phyloP scores from a whole-genome alignment of 345 rosid genomes.

The Moricandia arvensis region DNA sequence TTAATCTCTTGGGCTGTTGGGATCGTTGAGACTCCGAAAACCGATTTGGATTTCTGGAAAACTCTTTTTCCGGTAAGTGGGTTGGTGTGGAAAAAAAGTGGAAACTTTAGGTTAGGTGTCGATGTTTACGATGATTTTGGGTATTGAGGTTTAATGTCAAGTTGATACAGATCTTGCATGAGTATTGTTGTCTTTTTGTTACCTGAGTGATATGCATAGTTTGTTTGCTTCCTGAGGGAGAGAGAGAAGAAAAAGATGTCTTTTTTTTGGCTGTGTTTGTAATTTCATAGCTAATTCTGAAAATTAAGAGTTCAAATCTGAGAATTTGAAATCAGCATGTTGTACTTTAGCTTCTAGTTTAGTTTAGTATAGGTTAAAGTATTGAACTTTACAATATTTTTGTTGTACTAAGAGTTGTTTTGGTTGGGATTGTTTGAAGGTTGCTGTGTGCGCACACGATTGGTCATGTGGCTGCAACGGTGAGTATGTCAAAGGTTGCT shows the following conservation, averaged over 20 bases:
- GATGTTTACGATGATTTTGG: conserved; percentile 33
- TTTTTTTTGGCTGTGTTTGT: conserved; percentile 30
- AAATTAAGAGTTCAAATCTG: too few relatives aligned
- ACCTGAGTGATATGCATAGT: conserved; percentile 30
- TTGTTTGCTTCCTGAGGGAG: conserved; percentile 48
- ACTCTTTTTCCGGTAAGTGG: conserved; percentile 82
- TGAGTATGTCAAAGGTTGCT: conserved; percentile 99
- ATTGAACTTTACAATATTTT: neutral
- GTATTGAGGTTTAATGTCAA: conserved; percentile 25
- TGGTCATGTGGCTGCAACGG: conserved; percentile 99
- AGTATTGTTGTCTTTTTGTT: conserved; percentile 35
- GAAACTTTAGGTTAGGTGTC: conserved; percentile 14
- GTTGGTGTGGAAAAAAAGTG: conserved; percentile 34
- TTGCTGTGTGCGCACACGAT: conserved; percentile 98
- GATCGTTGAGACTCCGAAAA: conserved; percentile 85
- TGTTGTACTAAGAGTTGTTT: conserved; percentile 19
- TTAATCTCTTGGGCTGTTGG: conserved; percentile 87
- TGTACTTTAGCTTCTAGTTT: neutral
- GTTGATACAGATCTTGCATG: conserved; percentile 41
- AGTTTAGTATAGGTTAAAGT: neutral
- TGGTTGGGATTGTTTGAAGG: conserved; percentile 44
- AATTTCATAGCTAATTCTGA: neutral
- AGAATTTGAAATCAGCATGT: too few relatives aligned
- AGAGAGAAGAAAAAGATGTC: conserved; percentile 32
- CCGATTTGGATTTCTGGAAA: conserved; percentile 95